phyloP scores from a whole-genome alignment of 768 basidiomycete species.

The Cubamyces lactineus region DNA sequence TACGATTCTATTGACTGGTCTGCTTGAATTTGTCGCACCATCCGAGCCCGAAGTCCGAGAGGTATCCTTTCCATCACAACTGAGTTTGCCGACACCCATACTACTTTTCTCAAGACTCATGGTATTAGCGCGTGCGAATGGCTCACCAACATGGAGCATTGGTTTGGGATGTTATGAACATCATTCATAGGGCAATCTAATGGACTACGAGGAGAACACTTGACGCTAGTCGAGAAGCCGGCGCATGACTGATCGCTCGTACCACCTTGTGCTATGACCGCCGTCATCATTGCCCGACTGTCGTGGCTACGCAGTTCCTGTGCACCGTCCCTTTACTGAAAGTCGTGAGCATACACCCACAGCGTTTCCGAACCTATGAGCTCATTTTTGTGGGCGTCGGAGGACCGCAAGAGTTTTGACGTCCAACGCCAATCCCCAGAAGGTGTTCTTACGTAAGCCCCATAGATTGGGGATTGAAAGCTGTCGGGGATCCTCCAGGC shows the following conservation, averaged over 20 bases:
- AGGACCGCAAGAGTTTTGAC: slow-evolving; percentile 10
- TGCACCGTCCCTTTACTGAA: not conserved
- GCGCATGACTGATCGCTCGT: slow-evolving; percentile 11
- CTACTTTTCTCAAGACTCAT: too few species aligned
- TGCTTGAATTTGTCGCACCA: not conserved
- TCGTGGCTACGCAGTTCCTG: slow-evolving; percentile 4
- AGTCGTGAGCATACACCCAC: not conserved
- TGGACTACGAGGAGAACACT: not conserved
- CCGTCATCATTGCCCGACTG: slow-evolving; percentile 13
- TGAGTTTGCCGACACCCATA: too few species aligned
- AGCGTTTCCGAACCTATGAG: slow-evolving; percentile 3
- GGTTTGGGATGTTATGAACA: too few species aligned
- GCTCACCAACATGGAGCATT: too few species aligned
- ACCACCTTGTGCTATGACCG: slow-evolving; percentile 6
- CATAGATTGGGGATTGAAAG: slow-evolving; percentile 25
- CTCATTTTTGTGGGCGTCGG: slow-evolving; percentile 8
- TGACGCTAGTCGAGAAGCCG: not conserved
- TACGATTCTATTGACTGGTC: slow-evolving; percentile 14
- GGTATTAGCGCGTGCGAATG: too few species aligned
- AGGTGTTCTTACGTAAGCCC: slow-evolving; percentile 21
- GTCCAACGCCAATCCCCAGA: slow-evolving; percentile 21
- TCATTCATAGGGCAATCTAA: too few species aligned
- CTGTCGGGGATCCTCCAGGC: slow-evolving; percentile 10
- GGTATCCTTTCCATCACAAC: not conserved
- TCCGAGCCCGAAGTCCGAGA: not conserved